Evolutionary conservation across 2,329 filamentous ascomycete species (phyloP).

Genomic region (Diaporthe batatas): DNA sequence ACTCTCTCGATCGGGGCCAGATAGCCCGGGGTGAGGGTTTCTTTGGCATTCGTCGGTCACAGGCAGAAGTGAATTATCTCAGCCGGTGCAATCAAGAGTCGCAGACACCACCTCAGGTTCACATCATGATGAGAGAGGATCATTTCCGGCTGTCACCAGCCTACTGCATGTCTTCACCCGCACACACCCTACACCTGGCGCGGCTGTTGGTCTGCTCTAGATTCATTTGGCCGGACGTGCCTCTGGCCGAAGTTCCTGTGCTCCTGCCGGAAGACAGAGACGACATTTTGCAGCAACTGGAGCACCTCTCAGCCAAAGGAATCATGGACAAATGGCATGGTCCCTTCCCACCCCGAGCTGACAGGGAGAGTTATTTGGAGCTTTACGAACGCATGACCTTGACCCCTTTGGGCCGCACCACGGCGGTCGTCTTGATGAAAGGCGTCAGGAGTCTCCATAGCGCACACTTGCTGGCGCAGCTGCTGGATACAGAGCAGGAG

Average conservation of each 20-base stretch:
- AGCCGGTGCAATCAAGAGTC: neutral
- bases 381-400: neutral
- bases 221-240: neutral
- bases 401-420: neutral
- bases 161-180: neutral
- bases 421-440: neutral
- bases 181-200: neutral
- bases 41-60: neutral
- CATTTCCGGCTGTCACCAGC: neutral
- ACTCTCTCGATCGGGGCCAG: neutral
- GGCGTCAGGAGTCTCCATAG: neutral
- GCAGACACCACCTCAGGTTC: neutral
- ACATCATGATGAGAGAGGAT: neutral
- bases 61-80: neutral
- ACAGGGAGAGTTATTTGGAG: neutral
- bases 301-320: neutral
- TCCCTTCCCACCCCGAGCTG: neutral
- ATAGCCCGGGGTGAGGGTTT: fast-evolving
- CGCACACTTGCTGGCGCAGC: neutral
- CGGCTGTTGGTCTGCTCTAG: neutral
- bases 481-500: neutral
- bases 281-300: neutral
- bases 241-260: neutral
- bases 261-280: neutral
- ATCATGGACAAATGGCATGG: neutral